These are phyloP conservation scores for Curvularia lunata DNA, from an alignment of 2,329 filamentous ascomycete species.

Conservation along the genomic window DNA sequence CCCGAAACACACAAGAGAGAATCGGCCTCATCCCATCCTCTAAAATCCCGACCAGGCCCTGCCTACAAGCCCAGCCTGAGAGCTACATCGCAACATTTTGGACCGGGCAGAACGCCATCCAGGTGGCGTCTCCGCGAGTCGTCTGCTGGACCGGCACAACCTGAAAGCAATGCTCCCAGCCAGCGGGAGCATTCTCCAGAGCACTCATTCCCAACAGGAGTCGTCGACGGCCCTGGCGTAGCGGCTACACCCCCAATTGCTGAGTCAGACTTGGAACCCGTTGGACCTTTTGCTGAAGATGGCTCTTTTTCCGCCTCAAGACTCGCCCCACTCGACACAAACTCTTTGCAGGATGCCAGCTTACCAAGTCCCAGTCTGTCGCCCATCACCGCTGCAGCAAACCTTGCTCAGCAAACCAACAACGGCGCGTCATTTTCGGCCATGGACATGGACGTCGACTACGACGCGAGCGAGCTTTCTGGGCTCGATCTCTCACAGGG, in stretches of 20 bases:
- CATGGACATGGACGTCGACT: constrained; percentile 40
- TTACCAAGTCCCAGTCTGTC: constrained; percentile 94
- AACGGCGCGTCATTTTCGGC: constrained; percentile 33
- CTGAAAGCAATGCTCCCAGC: constrained; percentile 19
- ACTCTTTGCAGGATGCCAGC: constrained; percentile 83
- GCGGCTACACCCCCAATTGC: constrained; percentile 79
- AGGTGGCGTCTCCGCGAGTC: constrained; percentile 37
- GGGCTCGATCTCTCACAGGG: constrained; percentile 45
- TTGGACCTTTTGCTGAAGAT: constrained; percentile 52
- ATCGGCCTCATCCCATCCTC: constrained; percentile 30
- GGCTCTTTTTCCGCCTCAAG: constrained; percentile 32
- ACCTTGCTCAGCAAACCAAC: constrained; percentile 51
- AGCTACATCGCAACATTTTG: constrained; percentile 27
- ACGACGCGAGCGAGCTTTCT: constrained; percentile 46
- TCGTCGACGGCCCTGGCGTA: constrained; percentile 54
- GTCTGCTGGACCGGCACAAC: constrained; percentile 32
- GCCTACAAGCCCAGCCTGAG: constrained; percentile 27
- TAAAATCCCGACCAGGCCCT: constrained; percentile 25
- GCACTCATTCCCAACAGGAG: constrained; percentile 33
- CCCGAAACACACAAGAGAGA: constrained; percentile 47
- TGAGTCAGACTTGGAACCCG: constrained; percentile 71
- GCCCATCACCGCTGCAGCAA: constrained; percentile 81
- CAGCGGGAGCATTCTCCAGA: constrained; percentile 26
- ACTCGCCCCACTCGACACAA: constrained; percentile 67
- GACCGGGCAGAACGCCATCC: constrained; percentile 20